Base-by-base conservation (phyloP, 139 green algal species). In the Chlorella sp. region DNA sequence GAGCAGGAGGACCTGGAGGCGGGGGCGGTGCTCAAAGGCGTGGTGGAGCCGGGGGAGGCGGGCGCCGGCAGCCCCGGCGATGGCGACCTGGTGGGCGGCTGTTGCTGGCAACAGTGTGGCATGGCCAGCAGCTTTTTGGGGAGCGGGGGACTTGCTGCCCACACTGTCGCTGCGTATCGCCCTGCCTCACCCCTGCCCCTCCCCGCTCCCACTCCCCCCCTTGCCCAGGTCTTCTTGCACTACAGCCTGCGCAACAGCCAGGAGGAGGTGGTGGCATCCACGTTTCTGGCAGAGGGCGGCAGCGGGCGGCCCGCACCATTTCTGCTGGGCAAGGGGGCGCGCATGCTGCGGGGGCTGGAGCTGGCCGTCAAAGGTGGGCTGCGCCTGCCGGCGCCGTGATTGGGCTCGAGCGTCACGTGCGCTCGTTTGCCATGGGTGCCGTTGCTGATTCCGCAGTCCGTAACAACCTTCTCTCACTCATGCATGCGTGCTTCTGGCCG, bases 291-390 rank as follows among this genome's bases (percentile, higher is more conserved):
- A 5, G 73, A 94, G 25, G 91, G 87, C 8, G 92, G 90, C 48
- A 74, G 42, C 25, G 88, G 92, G 0, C 74, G 86, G 42, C 87
- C 92, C 5, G 76, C 85, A 14, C 86, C 86, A 0, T 91, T 92
- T 68, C 31, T 93, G 51, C 33, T 96, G 61, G 84, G 87, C 40
- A 91, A 90, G 61, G 87, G 87, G 35, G 29, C 58, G 25, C 71
- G 90, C 11, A 76, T 83, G 33, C 91, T 90, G 19, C 79, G 92
- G 1, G 85, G 81, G 35, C 91, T 91, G 90, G 92, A 96, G 84
- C 80, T 97, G 23, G 89, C 82, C 0, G 59, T 96, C 14, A 45
- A 80, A 65, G 84, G 88, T 94, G 67, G 83, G 5, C 1, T 58
- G 27, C 3, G 51, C 29, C 55, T 23, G 29, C 1, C 0, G 35